Evolutionary conservation across 208 protist species (phyloP).

Genomic region (Leishmania lainsoni): DNA sequence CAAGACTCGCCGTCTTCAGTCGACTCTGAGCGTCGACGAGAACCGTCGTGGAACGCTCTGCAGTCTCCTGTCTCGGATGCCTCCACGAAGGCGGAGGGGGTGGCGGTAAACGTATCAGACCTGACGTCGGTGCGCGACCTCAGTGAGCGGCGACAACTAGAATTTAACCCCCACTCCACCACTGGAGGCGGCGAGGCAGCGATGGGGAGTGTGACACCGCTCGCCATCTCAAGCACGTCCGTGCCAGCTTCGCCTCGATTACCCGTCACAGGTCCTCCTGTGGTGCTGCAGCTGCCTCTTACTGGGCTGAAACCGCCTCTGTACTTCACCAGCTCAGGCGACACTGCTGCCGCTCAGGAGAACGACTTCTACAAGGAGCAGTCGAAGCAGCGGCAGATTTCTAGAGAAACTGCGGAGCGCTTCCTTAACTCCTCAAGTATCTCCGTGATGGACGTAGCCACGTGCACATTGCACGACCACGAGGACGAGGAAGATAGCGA

Average conservation of each 20-base stretch:
- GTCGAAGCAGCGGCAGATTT: slow-evolving; percentile 15
- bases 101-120: slow-evolving; percentile 15
- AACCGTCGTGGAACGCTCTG: not conserved
- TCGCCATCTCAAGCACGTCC: not conserved
- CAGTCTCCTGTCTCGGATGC: not conserved
- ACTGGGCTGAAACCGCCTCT: slow-evolving; percentile 37
- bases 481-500: slow-evolving; percentile 20
- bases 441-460: slow-evolving; percentile 17
- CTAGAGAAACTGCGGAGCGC: slow-evolving; percentile 10
- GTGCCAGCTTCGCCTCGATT: not conserved
- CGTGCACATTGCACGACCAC: slow-evolving; percentile 17
- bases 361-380: slow-evolving; percentile 36
- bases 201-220: not conserved
- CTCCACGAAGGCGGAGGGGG: not conserved
- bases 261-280: slow-evolving; percentile 6
- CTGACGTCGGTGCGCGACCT: slow-evolving; percentile 13
- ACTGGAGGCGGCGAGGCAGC: not conserved
- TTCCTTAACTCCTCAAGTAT: slow-evolving; percentile 10
- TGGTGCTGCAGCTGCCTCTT: slow-evolving; percentile 39
- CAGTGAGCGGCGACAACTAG: slow-evolving; percentile 1
- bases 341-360: slow-evolving; percentile 45
- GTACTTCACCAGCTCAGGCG: slow-evolving; percentile 52
- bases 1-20: not conserved
- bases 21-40: not conserved
- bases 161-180: not conserved